Evolutionary conservation across 345 rosid species (phyloP).

Genomic region (Raphanus raphanistrum): DNA sequence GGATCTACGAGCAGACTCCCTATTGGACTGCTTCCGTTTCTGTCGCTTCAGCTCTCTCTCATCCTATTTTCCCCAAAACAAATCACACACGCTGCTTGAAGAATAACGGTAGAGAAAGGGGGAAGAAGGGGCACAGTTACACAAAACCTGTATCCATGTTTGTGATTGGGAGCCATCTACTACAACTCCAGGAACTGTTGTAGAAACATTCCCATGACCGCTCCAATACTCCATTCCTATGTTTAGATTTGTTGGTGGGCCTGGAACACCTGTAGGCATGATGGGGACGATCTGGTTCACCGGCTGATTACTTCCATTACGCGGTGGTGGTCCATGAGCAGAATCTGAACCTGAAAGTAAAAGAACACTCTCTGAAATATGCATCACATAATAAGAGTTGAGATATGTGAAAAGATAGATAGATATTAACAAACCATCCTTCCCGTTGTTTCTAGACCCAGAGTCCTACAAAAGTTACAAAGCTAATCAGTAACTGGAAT

Average conservation of each 20-base stretch:
- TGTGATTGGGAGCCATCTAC: conserved; percentile 69
- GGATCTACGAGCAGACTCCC: conserved; percentile 95
- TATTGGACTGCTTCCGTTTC: conserved; percentile 90
- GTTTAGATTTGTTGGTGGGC: conserved; percentile 88
- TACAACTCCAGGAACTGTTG: conserved; percentile 64
- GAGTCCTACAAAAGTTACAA: conserved; percentile 48
- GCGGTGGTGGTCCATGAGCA: conserved; percentile 51
- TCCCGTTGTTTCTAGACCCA: conserved; percentile 71
- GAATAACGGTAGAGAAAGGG: background rate
- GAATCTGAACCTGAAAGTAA: conserved; percentile 54
- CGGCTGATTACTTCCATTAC: conserved; percentile 63
- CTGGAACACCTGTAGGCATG: conserved; percentile 67
- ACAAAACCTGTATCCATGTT: conserved; percentile 76
- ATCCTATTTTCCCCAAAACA: conserved; percentile 49
- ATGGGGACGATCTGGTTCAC: conserved; percentile 52
- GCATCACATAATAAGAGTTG: background rate
- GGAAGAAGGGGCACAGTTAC: background rate
- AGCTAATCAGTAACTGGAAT: conserved; percentile 1
- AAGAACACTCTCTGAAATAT: conserved; percentile 1
- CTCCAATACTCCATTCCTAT: conserved; percentile 99
- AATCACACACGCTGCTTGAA: background rate
- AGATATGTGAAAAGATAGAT: background rate
- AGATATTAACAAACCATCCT: conserved; percentile 53
- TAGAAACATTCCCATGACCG: conserved; percentile 69
- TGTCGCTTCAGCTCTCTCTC: conserved; percentile 93